phyloP scores from a whole-genome alignment of 169 alveolate genomes.

The Plasmodium fragile region DNA sequence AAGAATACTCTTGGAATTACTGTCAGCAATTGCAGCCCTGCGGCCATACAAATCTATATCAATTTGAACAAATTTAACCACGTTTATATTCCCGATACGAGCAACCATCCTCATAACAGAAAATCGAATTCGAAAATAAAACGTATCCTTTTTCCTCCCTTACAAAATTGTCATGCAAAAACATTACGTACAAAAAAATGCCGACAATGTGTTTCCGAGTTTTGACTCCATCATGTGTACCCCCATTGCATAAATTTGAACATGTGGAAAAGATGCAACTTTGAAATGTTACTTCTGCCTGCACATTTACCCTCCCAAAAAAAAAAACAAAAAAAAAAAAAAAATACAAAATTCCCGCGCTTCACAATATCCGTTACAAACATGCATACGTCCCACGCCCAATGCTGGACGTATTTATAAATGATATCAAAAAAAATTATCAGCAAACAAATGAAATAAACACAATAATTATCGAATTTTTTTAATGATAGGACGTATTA shows the following conservation, averaged over 20 bases:
- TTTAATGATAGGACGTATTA: slow-evolving; percentile 66
- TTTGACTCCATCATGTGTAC: not conserved
- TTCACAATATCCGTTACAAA: slow-evolving; percentile 1
- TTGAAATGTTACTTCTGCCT: not conserved
- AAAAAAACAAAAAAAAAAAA: not conserved
- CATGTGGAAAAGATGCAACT: not conserved
- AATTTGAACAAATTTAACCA: not conserved
- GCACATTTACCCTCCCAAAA: not conserved
- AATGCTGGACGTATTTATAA: slow-evolving; percentile 1
- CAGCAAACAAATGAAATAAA: slow-evolving; percentile 25
- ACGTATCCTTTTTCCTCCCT: not conserved
- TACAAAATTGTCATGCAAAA: not conserved
- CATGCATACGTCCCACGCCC: not conserved
- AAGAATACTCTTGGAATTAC: not conserved
- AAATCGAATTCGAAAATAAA: not conserved
- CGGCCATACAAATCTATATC: not conserved
- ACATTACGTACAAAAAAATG: not conserved
- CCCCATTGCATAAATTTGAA: not conserved
- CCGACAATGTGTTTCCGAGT: not conserved
- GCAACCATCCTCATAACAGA: not conserved
- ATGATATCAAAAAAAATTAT: not conserved
- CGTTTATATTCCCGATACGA: not conserved
- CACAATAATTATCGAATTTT: slow-evolving; percentile 21
- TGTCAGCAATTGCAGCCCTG: not conserved
- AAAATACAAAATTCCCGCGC: not conserved